Evolutionary conservation across 345 rosid species (phyloP).

Genomic region (Noccaea bulbosa): DNA sequence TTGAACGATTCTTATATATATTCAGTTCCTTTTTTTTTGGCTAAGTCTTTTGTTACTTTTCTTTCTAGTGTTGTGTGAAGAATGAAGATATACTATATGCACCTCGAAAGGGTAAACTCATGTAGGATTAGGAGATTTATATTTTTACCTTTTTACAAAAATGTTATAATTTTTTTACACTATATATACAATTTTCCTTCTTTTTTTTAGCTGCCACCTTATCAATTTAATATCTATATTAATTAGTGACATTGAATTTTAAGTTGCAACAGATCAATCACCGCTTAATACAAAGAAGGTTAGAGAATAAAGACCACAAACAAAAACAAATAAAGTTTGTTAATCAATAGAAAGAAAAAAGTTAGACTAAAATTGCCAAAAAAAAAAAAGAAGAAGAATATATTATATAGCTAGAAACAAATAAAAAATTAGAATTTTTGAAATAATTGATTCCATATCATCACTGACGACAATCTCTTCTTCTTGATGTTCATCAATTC

Average conservation of each 20-base stretch:
- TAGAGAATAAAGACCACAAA: background rate
- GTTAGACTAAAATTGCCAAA: too few relatives aligned
- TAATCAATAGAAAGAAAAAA: too few relatives aligned
- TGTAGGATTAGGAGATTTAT: constrained; percentile 1
- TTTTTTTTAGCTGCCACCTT: background rate
- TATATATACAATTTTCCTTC: background rate
- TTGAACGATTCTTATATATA: background rate
- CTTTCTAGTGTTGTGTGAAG: background rate
- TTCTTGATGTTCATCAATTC: constrained; percentile 60
- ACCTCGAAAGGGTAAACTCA: background rate
- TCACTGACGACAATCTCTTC: constrained; percentile 53
- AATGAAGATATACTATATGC: background rate
- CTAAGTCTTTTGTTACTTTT: background rate
- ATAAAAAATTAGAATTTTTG: too few relatives aligned
- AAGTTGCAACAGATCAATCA: too few relatives aligned
- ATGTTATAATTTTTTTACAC: background rate
- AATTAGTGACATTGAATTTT: too few relatives aligned
- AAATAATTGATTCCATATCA: constrained; percentile 12
- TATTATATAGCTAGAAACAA: too few relatives aligned
- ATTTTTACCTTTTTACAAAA: background rate
- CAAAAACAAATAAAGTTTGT: too few relatives aligned
- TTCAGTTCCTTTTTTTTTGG: background rate
- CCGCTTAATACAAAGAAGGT: too few relatives aligned
- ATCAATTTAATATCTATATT: background rate
- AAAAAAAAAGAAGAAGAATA: too few relatives aligned